Evolutionary conservation across 2,329 filamentous ascomycete species (phyloP).

Genomic region (Pseudocercospora eumusae): DNA sequence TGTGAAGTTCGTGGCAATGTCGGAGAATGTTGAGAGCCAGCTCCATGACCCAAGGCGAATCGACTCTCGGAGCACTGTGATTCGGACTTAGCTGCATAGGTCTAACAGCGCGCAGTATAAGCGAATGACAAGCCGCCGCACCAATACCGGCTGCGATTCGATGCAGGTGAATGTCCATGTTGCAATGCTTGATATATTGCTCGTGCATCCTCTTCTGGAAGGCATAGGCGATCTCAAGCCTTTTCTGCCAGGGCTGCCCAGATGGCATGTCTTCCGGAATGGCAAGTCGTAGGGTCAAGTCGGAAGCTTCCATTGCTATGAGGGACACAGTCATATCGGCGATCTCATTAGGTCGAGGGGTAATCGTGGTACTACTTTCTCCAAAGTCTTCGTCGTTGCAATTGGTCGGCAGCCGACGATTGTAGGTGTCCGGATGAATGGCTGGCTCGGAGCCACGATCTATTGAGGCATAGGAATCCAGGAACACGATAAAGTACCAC

Average conservation of each 20-base stretch:
- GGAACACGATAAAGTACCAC: constrained; percentile 37
- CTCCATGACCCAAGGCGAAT: constrained; percentile 38
- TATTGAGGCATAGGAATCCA: constrained; percentile 36
- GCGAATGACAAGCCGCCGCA: constrained; percentile 26
- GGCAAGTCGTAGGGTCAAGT: constrained; percentile 22
- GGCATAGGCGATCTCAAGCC: constrained; percentile 34
- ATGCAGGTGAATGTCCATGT: constrained; percentile 29
- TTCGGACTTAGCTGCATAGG: constrained; percentile 33
- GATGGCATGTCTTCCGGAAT: constrained; percentile 22
- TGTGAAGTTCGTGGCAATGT: constrained; percentile 25
- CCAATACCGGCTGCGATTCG: constrained; percentile 28
- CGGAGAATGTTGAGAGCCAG: constrained; percentile 52
- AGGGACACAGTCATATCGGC: constrained; percentile 38
- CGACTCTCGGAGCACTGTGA: constrained; percentile 34
- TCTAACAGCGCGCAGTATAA: constrained; percentile 37
- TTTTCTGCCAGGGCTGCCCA: constrained; percentile 35
- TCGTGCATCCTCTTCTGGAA: constrained; percentile 31
- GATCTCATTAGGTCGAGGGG: constrained; percentile 26
- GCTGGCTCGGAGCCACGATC: constrained; percentile 38
- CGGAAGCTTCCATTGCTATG: constrained; percentile 24
- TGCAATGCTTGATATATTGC: constrained; percentile 33
- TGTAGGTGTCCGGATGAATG: constrained; percentile 30
- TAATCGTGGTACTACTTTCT: constrained; percentile 28
- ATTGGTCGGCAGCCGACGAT: constrained; percentile 33
- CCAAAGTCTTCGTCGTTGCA: constrained; percentile 39